Evolutionary conservation across 805 yeast genomes (phyloP).

Genomic region (Nakazawaea peltata): DNA sequence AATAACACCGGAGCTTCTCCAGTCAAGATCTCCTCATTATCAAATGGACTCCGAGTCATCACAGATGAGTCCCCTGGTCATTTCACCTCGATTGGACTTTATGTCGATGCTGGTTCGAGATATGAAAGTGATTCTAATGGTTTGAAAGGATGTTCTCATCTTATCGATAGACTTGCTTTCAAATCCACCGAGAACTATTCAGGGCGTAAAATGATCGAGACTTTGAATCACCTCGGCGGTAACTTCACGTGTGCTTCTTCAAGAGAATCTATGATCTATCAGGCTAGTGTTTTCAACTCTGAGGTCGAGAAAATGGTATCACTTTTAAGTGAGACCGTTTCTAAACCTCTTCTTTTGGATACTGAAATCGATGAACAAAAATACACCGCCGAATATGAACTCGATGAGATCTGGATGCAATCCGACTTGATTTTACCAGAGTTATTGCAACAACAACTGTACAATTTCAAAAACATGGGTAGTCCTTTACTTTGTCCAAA

Average conservation of each 20-base stretch:
- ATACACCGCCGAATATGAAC: slow-evolving; percentile 70
- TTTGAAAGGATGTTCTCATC: slow-evolving; percentile 71
- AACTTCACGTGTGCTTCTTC: slow-evolving; percentile 90
- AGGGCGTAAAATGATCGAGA: slow-evolving; percentile 67
- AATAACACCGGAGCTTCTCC: too few species aligned
- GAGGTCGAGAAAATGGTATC: slow-evolving; percentile 77
- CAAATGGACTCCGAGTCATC: slow-evolving; percentile 76
- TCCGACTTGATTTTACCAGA: slow-evolving; percentile 87
- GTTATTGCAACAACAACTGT: slow-evolving; percentile 81
- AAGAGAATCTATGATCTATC: slow-evolving; percentile 87
- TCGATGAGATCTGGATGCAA: slow-evolving; percentile 72
- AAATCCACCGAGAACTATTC: slow-evolving; percentile 52
- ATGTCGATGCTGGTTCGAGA: slow-evolving; percentile 85
- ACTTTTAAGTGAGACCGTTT: slow-evolving; percentile 69
- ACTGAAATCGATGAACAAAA: slow-evolving; percentile 71
- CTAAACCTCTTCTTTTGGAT: slow-evolving; percentile 57
- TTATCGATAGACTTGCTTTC: slow-evolving; percentile 81
- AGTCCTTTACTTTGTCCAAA: slow-evolving; percentile 77
- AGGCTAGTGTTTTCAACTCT: slow-evolving; percentile 85
- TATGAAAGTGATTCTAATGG: slow-evolving; percentile 47
- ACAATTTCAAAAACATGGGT: slow-evolving; percentile 65
- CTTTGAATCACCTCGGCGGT: slow-evolving; percentile 79
- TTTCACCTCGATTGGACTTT: slow-evolving; percentile 85
- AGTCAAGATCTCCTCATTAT: slow-evolving; percentile 28
- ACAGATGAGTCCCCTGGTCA: slow-evolving; percentile 86